Conservation (phyloP, 495 filamentous ascomycete species). For the Haplographium delicatum region DNA sequence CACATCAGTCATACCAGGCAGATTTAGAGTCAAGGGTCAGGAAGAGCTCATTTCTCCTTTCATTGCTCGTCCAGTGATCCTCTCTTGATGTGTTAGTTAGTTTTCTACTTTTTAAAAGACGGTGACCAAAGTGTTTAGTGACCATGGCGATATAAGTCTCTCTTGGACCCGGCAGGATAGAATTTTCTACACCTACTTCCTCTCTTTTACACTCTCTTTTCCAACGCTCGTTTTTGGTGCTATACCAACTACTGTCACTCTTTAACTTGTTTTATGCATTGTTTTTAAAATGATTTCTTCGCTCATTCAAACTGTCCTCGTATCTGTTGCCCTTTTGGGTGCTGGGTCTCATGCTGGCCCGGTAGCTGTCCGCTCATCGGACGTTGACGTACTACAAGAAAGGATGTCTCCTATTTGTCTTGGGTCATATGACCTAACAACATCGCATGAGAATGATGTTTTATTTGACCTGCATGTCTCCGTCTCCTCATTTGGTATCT, state of each 20-base stretch:
- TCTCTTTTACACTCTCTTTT: not conserved
- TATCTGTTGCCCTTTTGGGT: conserved; percentile 1
- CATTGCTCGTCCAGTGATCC: too few relatives aligned
- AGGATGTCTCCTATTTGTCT: conserved; percentile 2
- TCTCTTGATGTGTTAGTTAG: too few relatives aligned
- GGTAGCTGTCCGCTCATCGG: not conserved
- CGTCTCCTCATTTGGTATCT: not conserved
- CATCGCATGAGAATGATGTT: conserved; percentile 4
- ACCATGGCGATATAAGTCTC: too few relatives aligned
- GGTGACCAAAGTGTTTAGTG: too few relatives aligned
- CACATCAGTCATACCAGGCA: too few relatives aligned
- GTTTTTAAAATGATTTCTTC: conserved; percentile 1
- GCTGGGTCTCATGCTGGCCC: not conserved
- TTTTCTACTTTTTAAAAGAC: too few relatives aligned
- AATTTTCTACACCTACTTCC: conserved; percentile 3
- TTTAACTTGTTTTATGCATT: not conserved
- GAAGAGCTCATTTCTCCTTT: too few relatives aligned
- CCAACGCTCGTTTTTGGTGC: not conserved
- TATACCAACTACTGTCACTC: conserved; percentile 9
- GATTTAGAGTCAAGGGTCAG: too few relatives aligned
- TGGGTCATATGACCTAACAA: conserved; percentile 8
- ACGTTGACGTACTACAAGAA: not conserved
- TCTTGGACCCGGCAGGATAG: not conserved
- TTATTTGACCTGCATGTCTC: conserved; percentile 10
- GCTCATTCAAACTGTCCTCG: not conserved